Conservation (phyloP, 306 rosid species). For the Casuarina cunninghamiana region DNA sequence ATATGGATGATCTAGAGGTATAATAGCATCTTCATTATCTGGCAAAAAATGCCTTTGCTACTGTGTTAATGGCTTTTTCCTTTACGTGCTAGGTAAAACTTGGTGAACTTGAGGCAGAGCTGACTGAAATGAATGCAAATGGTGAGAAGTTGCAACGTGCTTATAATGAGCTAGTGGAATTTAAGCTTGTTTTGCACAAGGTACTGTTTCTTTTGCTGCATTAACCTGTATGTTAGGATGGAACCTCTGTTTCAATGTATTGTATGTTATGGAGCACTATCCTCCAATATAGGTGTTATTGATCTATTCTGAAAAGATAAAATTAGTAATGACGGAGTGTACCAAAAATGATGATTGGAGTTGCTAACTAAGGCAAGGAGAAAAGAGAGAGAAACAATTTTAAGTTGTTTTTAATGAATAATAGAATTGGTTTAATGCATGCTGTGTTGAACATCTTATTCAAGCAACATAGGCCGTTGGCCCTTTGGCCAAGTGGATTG, state of each 20-base stretch:
- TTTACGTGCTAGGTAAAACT: slow-evolving; percentile 69
- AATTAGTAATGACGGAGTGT: slow-evolving; percentile 1
- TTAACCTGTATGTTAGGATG: background rate
- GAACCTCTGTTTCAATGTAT: slow-evolving; percentile 4
- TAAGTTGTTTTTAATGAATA: background rate
- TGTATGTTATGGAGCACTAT: background rate
- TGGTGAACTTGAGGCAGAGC: slow-evolving; percentile 84
- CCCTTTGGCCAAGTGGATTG: background rate
- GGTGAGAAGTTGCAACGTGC: slow-evolving; percentile 91
- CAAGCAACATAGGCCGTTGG: background rate
- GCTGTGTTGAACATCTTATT: background rate
- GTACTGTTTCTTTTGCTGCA: slow-evolving; percentile 39
- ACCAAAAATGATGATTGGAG: background rate
- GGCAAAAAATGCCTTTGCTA: slow-evolving; percentile 5
- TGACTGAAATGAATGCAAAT: slow-evolving; percentile 86
- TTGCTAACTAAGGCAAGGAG: background rate
- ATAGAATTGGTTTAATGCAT: background rate
- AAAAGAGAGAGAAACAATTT: background rate
- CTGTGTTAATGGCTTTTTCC: background rate
- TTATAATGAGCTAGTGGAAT: slow-evolving; percentile 82
- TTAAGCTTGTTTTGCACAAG: slow-evolving; percentile 88
- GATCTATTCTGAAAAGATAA: background rate
- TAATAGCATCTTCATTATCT: slow-evolving; percentile 5
- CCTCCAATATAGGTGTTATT: background rate
- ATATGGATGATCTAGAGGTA: slow-evolving; percentile 85